Conservation (phyloP, 2,329 filamentous ascomycete genomes). For the Knufia petricola region DNA sequence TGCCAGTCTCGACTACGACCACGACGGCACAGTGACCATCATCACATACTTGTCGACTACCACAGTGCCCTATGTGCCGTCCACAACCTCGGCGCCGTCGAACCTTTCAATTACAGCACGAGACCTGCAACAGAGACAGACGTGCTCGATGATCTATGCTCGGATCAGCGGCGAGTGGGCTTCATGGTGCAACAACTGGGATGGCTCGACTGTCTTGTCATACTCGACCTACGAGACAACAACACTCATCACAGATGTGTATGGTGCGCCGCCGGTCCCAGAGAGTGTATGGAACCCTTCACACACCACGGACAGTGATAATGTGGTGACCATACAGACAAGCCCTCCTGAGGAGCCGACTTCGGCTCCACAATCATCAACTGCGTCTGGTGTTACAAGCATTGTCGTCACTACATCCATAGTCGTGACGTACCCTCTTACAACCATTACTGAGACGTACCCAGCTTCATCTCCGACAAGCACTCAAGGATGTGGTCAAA, state of each 20-base stretch:
- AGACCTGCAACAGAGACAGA: slow-evolving; percentile 18
- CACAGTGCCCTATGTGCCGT: neutral
- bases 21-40: neutral
- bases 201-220: slow-evolving; percentile 15
- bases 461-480: slow-evolving; percentile 4
- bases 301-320: neutral
- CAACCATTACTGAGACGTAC: neutral
- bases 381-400: slow-evolving; percentile 5
- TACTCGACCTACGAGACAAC: slow-evolving; percentile 20
- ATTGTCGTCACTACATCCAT: neutral
- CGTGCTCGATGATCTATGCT: slow-evolving; percentile 21
- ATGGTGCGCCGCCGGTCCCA: neutral
- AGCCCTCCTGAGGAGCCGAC: slow-evolving; percentile 4
- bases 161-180: slow-evolving; percentile 17
- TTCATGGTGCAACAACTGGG: slow-evolving; percentile 23
- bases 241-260: slow-evolving; percentile 11
- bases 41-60: slow-evolving; percentile 7
- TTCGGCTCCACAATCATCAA: neutral
- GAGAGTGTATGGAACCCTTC: slow-evolving; percentile 5
- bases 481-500: slow-evolving; percentile 13
- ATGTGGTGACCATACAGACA: slow-evolving; percentile 2
- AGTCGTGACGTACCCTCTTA: slow-evolving; percentile 1
- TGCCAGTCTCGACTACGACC: neutral
- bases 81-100: neutral
- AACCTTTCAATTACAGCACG: neutral